Evolutionary conservation across 176 grass and related monocot species (phyloP).

Genomic region (Oryza coarctata): DNA sequence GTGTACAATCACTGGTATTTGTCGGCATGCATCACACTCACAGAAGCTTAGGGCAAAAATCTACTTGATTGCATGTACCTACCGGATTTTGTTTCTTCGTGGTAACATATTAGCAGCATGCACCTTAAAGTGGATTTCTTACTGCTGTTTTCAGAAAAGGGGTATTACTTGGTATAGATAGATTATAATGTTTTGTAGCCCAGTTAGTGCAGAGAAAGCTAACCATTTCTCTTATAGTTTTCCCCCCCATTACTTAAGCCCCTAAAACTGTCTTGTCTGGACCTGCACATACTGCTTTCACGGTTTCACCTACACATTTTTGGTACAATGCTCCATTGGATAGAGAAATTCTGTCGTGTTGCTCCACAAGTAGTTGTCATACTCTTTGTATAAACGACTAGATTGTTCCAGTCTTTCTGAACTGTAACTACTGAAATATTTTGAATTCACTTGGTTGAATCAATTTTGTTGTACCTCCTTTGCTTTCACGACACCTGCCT

Average conservation of each 20-base stretch:
- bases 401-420: not conserved
- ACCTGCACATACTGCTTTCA: constrained; percentile 18
- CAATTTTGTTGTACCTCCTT: not conserved
- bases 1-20: constrained; percentile 6
- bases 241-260: not conserved
- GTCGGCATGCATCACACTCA: not conserved
- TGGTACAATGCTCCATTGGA: not conserved
- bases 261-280: not conserved
- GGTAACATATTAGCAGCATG: not conserved
- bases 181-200: not conserved
- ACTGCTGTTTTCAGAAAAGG: constrained; percentile 15
- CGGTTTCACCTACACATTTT: not conserved
- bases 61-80: not conserved
- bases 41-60: not conserved
- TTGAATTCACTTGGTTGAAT: not conserved
- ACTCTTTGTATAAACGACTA: not conserved
- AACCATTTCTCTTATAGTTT: not conserved
- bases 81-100: not conserved
- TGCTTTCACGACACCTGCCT: not conserved
- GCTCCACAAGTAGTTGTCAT: not conserved
- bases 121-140: not conserved
- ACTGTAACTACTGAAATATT: constrained; percentile 9
- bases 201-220: not conserved
- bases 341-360: not conserved
- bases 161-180: not conserved